Percentiles rank a stretch among this genome's conserved stretches.
Evolutionary conservation across 768 basidiomycete genomes (phyloP).

Genomic region (Clathrus columnatus): DNA sequence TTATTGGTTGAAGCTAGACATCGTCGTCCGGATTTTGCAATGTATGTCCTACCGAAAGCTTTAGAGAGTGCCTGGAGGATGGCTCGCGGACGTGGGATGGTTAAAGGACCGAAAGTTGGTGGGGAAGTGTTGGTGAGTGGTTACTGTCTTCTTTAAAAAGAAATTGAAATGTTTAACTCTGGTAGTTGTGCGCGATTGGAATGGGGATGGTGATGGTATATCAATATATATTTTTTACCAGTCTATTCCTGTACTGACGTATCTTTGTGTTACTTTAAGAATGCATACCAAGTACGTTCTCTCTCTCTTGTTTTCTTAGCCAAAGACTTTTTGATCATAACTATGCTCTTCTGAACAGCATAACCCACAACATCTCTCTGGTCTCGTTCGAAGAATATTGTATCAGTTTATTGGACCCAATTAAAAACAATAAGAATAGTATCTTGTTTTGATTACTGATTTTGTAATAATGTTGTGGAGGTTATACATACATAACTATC

Average conservation of each 20-base stretch:
- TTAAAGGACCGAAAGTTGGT: conserved; percentile 38
- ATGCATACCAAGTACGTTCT: conserved; percentile 58
- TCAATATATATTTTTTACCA: conserved; percentile 6
- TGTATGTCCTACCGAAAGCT: conserved; percentile 85
- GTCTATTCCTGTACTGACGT: not conserved
- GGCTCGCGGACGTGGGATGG: conserved; percentile 64
- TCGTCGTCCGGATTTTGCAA: conserved; percentile 84
- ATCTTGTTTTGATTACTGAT: too few relatives aligned
- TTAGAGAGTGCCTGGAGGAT: conserved; percentile 87
- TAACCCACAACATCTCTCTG: conserved; percentile 75
- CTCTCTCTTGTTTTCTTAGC: not conserved
- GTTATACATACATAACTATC: too few relatives aligned
- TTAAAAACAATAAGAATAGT: too few relatives aligned
- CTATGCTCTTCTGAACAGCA: conserved; percentile 24
- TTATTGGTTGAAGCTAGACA: conserved; percentile 83
- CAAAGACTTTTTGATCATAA: not conserved
- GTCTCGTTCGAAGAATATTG: conserved; percentile 68
- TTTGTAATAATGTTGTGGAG: too few relatives aligned
- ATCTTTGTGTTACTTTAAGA: conserved; percentile 44
- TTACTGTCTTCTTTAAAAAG: not conserved
- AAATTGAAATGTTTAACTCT: not conserved
- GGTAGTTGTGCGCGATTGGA: conserved; percentile 56
- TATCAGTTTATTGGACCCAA: conserved; percentile 91
- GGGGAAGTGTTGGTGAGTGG: conserved; percentile 55
- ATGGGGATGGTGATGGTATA: conserved; percentile 90